These are phyloP conservation scores for Nothophytophthora sp. DNA, from an alignment of 352 stramenopile species.

Conservation along the genomic window DNA sequence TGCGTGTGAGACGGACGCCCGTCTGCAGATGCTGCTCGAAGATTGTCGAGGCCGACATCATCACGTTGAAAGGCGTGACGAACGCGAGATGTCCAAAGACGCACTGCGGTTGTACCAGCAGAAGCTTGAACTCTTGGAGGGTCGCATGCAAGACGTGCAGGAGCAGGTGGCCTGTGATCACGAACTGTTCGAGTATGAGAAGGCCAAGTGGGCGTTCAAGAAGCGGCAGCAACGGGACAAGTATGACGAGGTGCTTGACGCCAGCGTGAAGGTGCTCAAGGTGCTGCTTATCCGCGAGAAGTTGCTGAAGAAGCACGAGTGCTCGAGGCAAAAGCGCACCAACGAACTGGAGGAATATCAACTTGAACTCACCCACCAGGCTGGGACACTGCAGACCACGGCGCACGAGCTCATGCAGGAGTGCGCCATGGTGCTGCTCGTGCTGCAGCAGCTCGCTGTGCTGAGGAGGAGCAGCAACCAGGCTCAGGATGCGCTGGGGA, in stretches of 20 bases:
- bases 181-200: conserved; percentile 65
- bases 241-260: conserved; percentile 57
- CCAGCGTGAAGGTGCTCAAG: conserved; percentile 72
- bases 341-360: conserved; percentile 23
- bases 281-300: conserved; percentile 67
- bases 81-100: conserved; percentile 3
- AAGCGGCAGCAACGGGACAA: conserved; percentile 50
- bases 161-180: conserved; percentile 65
- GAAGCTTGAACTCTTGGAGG: conserved; percentile 49
- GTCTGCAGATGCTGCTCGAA: conserved; percentile 48
- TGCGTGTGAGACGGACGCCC: conserved; percentile 23
- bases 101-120: conserved; percentile 36
- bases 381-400: conserved; percentile 15
- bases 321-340: conserved; percentile 11
- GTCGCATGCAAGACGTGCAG: conserved; percentile 46
- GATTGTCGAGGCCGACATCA: conserved; percentile 14
- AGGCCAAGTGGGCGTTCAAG: conserved; percentile 55
- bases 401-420: conserved; percentile 47
- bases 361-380: conserved; percentile 9
- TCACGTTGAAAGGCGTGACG: not conserved
- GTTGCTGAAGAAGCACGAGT: conserved; percentile 58
- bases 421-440: conserved; percentile 47
- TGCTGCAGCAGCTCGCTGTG: conserved; percentile 41
- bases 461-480: conserved; percentile 6
- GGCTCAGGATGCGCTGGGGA: not conserved